phyloP scores from a whole-genome alignment of 306 rosid species.

The Cucurbita pepo region DNA sequence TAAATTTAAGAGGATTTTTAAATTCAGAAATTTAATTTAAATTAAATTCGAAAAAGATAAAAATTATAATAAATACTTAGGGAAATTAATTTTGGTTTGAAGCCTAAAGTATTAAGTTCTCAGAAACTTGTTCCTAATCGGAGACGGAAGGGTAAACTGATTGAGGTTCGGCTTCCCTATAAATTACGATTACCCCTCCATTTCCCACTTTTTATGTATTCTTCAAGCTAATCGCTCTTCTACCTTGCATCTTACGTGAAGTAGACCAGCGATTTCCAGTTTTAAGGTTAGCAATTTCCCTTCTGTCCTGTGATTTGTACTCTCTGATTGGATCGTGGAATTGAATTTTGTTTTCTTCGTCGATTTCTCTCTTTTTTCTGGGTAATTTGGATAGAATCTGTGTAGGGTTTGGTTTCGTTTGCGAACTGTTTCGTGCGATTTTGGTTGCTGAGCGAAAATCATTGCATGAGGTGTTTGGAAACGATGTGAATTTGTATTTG shows the following conservation, averaged over 20 bases:
- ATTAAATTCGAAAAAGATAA: no score
- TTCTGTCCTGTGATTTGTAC: background rate
- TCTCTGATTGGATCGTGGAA: background rate
- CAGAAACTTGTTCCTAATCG: background rate
- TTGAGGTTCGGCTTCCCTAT: background rate
- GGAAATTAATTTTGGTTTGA: no score
- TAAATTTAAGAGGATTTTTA: no score
- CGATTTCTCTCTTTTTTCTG: background rate
- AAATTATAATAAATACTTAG: no score
- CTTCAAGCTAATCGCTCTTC: background rate
- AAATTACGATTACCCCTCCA: background rate
- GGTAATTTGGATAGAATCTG: background rate
- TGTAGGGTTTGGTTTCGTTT: background rate
- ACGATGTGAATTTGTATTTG: background rate
- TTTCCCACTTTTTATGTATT: background rate
- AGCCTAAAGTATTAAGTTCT: background rate
- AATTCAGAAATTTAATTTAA: no score
- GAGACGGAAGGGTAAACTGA: background rate
- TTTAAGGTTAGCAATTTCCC: constrained; percentile 3
- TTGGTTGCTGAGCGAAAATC: background rate
- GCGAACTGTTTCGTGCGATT: background rate
- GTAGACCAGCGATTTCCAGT: background rate
- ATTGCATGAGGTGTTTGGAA: background rate
- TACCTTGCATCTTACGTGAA: background rate
- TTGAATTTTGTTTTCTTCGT: background rate